A percentile compares a stretch with the other conserved stretches of the same genome.
phyloP scores from a whole-genome alignment of 2,329 filamentous ascomycete genomes.

The Cladosporium sp. region DNA sequence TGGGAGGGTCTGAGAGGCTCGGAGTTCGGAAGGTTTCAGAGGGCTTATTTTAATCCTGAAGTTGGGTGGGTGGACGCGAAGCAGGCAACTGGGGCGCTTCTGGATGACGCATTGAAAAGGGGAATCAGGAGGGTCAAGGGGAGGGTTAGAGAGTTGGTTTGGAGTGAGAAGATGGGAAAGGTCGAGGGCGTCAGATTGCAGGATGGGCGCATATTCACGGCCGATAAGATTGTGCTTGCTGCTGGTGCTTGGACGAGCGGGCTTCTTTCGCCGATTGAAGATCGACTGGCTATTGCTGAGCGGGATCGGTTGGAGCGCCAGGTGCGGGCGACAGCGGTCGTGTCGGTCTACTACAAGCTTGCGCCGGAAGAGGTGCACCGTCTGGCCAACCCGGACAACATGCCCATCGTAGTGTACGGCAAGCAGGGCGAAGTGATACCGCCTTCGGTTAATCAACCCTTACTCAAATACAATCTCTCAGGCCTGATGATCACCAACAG shows the following conservation, averaged over 20 bases:
- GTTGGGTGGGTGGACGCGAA: conserved; percentile 51
- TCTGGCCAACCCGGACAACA: conserved; percentile 38
- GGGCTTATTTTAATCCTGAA: conserved; percentile 45
- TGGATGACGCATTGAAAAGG: conserved; percentile 37
- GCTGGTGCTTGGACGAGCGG: conserved; percentile 53
- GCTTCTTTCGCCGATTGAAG: conserved; percentile 46
- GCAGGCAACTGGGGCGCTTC: conserved; percentile 39
- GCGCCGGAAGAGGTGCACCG: conserved; percentile 39
- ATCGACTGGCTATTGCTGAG: conserved; percentile 37
- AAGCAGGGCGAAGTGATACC: conserved; percentile 44
- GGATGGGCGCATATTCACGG: conserved; percentile 43
- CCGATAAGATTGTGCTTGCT: conserved; percentile 49
- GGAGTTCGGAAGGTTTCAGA: conserved; percentile 33
- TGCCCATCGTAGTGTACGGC: conserved; percentile 51
- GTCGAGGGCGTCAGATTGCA: conserved; percentile 43
- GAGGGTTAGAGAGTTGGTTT: conserved; percentile 37
- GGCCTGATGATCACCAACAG: conserved; percentile 44
- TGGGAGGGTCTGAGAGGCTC: conserved; percentile 38
- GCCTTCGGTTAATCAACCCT: conserved; percentile 39
- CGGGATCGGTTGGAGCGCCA: conserved; percentile 47
- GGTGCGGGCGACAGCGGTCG: conserved; percentile 52
- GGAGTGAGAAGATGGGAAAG: conserved; percentile 28
- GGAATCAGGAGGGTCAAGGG: conserved; percentile 43
- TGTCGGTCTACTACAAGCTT: conserved; percentile 51
- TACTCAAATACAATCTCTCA: conserved; percentile 47